phyloP scores from a whole-genome alignment of 305 asterid species.

The Ajuga reptans region DNA sequence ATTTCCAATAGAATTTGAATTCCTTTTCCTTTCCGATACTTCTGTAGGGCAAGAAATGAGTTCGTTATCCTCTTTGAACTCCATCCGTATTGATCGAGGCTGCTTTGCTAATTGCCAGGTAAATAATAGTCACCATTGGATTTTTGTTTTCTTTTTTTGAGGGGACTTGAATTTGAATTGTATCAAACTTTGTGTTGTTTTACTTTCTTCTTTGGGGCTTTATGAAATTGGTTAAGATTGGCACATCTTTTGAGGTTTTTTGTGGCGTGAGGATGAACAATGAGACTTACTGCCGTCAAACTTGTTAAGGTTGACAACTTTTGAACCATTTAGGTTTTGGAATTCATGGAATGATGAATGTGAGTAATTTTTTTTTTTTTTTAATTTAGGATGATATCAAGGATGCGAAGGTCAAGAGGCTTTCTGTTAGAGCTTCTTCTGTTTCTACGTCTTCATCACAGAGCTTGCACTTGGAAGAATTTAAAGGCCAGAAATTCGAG shows the following conservation, averaged over 20 bases:
- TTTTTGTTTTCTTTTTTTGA: neutral
- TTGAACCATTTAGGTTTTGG: neutral
- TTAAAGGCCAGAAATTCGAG: conserved; percentile 35
- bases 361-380: neutral
- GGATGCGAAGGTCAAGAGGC: conserved; percentile 23
- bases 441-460: conserved; percentile 36
- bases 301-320: no score
- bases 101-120: conserved; percentile 42
- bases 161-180: neutral
- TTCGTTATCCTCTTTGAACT: conserved; percentile 40
- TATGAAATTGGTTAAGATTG: neutral
- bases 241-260: neutral
- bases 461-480: conserved; percentile 31
- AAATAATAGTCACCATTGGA: neutral
- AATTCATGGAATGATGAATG: neutral
- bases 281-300: no score
- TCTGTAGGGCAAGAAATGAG: conserved; percentile 20
- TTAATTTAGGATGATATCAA: conserved; percentile 32
- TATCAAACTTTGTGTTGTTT: neutral
- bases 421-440: conserved; percentile 46
- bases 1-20: neutral
- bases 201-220: neutral
- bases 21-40: neutral
- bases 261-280: neutral
- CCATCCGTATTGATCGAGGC: conserved; percentile 34